Evolutionary conservation across 139 green algal species (phyloP), one percentile per base, ranked within the genome.

Genomic region (Closterium sp.): DNA sequence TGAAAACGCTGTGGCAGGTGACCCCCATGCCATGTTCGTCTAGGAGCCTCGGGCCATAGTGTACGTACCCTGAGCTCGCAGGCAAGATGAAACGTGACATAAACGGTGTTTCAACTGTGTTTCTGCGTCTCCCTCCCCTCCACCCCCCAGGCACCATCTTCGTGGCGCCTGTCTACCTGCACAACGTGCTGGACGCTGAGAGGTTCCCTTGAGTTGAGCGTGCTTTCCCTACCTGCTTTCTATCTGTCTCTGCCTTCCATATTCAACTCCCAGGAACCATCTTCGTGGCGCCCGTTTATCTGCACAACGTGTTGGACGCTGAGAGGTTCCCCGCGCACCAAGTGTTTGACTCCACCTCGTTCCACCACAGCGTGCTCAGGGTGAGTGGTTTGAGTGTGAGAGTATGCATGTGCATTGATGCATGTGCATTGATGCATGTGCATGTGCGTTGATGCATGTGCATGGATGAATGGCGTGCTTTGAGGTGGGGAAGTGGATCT

Each of bases 251-350:
- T 34, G n/a, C 81, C 81, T 4, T 12, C 36, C 36, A 55, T 6
- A 16, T 28, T 76, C 16, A 16, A 16, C 4, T 34, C 9, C 8
- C 89, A 92, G 89, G 87, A 25, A 76, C 89, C 16, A 90, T 92
- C 9, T 92, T 92, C 83, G 89, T 92, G 33, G 90, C 90, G 3
- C 90, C 90, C 2, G 33, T 93, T 10, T 93, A 93, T 28, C 85
- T 93, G 2, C 90, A 93, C 85, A 90, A 93, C 36, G 19, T 93
- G 35, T 32, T 93, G 36, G 90, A 93, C 35, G 33, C 30, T 19
- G 84, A 90, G 35, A 31, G 36, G 16, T 90, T 86, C 21, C 85
- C 90, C 3, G 23, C 69, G 28, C 85, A 93, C 85, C 85, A 90
- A 33, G 34, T 93, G 21, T 33, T 84, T 33, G 90, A 93, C 38